These are phyloP conservation scores for Melaleuca alternifolia DNA, from an alignment of 345 rosid species.

Conservation along the genomic window DNA sequence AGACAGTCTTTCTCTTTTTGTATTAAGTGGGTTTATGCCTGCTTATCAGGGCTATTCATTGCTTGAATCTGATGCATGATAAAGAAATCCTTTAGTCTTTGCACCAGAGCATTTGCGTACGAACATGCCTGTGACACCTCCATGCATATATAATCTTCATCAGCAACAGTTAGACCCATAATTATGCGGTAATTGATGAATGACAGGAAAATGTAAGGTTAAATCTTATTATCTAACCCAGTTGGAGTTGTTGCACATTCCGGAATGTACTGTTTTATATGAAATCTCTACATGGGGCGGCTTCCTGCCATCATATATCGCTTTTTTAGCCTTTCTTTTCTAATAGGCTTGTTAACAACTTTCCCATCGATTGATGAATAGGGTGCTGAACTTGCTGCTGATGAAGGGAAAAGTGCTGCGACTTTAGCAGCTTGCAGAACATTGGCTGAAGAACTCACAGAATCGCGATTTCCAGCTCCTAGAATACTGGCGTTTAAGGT, in stretches of 20 bases:
- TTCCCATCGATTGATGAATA: conserved; percentile 10
- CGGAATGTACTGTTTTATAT: neutral
- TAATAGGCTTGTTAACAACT: neutral
- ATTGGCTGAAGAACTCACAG: conserved; percentile 89
- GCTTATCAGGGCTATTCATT: neutral
- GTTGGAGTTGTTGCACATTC: neutral
- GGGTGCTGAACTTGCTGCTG: conserved; percentile 92
- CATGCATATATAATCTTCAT: neutral
- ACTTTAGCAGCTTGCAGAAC: conserved; percentile 95
- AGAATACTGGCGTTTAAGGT: conserved; percentile 97
- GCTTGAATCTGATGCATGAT: neutral
- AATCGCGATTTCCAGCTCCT: conserved; percentile 92
- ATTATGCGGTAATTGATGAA: neutral
- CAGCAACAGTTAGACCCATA: neutral
- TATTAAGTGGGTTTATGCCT: neutral
- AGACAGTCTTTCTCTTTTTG: neutral
- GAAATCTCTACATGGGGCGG: neutral
- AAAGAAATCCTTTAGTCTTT: neutral
- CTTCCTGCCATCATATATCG: neutral
- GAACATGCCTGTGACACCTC: neutral
- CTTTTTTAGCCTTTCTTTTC: neutral
- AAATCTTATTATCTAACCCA: too few species aligned
- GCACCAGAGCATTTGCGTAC: neutral
- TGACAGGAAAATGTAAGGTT: neutral
- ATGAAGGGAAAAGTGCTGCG: conserved; percentile 81